phyloP scores from a whole-genome alignment of 2,329 filamentous ascomycete genomes.

The Xylaria sp. region DNA sequence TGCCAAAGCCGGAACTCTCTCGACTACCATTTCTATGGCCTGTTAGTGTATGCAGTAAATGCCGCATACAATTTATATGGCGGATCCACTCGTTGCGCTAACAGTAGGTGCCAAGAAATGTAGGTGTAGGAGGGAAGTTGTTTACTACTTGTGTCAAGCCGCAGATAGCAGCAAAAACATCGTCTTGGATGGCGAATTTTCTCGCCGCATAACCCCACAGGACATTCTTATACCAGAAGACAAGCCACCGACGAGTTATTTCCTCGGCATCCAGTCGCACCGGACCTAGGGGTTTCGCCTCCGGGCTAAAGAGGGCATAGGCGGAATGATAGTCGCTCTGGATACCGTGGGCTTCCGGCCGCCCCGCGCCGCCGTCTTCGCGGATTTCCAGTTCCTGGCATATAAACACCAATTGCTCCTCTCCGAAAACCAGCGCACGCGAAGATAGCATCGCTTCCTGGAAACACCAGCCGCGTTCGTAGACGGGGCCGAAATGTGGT shows the following conservation, averaged over 20 bases:
- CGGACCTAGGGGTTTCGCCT: neutral
- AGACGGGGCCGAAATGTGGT: constrained; percentile 17
- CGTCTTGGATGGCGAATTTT: constrained; percentile 35
- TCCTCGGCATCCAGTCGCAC: neutral
- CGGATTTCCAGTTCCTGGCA: constrained; percentile 31
- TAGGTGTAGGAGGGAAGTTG: no score
- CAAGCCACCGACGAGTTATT: constrained; percentile 15
- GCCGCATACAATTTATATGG: no score
- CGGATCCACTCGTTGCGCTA: no score
- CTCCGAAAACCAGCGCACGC: constrained; percentile 37
- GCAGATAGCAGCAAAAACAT: constrained; percentile 42
- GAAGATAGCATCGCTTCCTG: constrained; percentile 40
- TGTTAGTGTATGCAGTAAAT: no score
- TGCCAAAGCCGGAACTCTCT: no score
- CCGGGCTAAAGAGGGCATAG: neutral
- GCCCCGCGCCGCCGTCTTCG: constrained; percentile 33
- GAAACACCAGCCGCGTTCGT: constrained; percentile 41
- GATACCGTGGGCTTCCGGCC: neutral
- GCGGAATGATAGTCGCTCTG: neutral
- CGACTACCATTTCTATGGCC: no score
- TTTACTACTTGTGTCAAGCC: constrained; percentile 38
- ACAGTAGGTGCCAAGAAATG: no score
- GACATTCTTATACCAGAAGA: constrained; percentile 39
- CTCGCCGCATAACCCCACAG: constrained; percentile 31
- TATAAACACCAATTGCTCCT: constrained; percentile 36